Base-by-base conservation (phyloP, 163 green algal species). In the Scenedesmus sp. region DNA sequence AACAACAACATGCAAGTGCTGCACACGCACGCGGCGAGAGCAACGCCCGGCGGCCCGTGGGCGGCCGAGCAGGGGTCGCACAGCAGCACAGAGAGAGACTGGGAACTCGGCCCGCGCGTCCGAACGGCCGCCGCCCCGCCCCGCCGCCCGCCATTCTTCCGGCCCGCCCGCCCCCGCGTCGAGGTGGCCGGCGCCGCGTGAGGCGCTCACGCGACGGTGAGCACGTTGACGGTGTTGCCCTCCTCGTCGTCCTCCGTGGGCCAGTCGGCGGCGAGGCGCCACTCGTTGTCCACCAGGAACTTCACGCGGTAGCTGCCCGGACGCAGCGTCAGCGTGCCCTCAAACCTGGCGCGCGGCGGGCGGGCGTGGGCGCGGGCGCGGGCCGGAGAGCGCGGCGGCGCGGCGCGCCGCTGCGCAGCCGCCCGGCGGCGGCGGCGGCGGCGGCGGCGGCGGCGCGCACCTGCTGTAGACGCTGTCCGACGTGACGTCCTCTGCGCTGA, bases 181-280 rank as follows among this genome's bases (percentile, higher is more conserved):
- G n/a, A n/a, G n/a, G n/a, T n/a, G n/a, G n/a, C n/a, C n/a, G n/a
- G n/a, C n/a, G n/a, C n/a, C n/a, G n/a, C n/a, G n/a, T n/a, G n/a
- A n/a, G n/a, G n/a, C n/a, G 7, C 11, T 74, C 39, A 86, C 11
- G 62, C 48, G 4, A 91, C 83, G 1, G 75, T 70, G 34, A 91
- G 73, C 60, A 91, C 48, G 64, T 86, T 87, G 63, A 85, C 85
- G 3, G 57, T 77, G 54, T 86, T 82, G 18, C 84, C 86, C 10
- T 36, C 39, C 5, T 70, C 79, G 24, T 87, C 65, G 26, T 83
- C 50, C 81, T 87, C 81, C 3, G 76, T 88, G 26, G 88, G 88
- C 88, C 88, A 93, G 60, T 88, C 84, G 13, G 66, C 57, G 22
- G 85, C 84, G 42, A 91, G 71, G 11, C 86, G 81, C 88, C 88